Evolutionary conservation across 192 early-diverging fungal genomes (phyloP).

Genomic region (Coemansia sp.): DNA sequence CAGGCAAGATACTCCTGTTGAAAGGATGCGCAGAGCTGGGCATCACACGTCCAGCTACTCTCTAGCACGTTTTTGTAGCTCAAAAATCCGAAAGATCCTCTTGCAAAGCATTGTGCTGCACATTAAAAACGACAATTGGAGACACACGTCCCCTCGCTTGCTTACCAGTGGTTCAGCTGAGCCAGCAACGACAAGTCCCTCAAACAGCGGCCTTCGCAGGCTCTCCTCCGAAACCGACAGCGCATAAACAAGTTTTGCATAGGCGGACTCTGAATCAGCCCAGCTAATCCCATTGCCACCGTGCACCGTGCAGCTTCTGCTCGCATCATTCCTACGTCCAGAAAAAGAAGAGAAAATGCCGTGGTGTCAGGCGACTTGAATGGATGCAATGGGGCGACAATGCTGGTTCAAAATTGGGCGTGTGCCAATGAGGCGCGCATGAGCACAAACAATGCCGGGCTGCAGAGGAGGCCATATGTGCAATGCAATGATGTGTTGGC

Average conservation of each 20-base stretch:
- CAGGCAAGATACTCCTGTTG: no score
- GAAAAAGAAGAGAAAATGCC: background rate
- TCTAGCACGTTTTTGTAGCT: no score
- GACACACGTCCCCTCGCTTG: background rate
- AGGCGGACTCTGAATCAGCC: slow-evolving; percentile 34
- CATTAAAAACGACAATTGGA: background rate
- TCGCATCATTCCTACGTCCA: slow-evolving; percentile 3
- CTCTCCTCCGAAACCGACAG: slow-evolving; percentile 27
- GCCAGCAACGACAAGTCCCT: slow-evolving; percentile 45
- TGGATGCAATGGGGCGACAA: background rate
- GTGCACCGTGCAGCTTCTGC: background rate
- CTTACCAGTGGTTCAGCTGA: slow-evolving; percentile 51
- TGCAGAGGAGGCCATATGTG: background rate
- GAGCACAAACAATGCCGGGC: background rate
- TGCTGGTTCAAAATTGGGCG: background rate
- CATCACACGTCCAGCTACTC: no score
- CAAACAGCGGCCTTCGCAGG: slow-evolving; percentile 36
- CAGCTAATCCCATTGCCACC: slow-evolving; percentile 12
- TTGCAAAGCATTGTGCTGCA: background rate
- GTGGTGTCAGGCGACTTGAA: background rate
- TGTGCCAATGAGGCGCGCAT: background rate
- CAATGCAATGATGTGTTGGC: background rate
- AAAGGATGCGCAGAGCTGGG: no score
- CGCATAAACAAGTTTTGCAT: slow-evolving; percentile 27
- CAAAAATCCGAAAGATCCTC: no score